Evolutionary conservation across 2,329 filamentous ascomycete genomes (phyloP), one percentile per base, ranked within the genome.

Genomic region (Helicocarpus griseus): DNA sequence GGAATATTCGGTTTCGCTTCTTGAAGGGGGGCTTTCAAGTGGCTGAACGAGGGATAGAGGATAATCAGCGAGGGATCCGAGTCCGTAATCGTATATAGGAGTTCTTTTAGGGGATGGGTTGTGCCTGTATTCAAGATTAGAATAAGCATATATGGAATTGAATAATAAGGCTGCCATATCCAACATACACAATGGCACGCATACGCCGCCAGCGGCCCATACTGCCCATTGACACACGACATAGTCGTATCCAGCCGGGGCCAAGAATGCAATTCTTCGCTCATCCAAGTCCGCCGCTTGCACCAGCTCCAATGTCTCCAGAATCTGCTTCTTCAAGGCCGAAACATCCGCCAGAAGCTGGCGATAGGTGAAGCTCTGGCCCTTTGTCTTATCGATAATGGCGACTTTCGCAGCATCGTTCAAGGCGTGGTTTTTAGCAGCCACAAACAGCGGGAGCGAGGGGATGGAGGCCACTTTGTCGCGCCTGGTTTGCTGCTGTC

Each of bases 131-230:
- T 14, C 9, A 47, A 47, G 51, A 40, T 50, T 26, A 2, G 3
- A 40, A 40, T 6, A 40, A 22, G 5, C 19, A 50, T 40, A 14
- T 26, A 40, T 31, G 35, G 35, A n/a, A n/a, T 21, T 14, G 24
- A 14, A 38, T 29, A 21, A 11, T 1, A 11, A 7, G 7, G 19
- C 22, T 36, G 35, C 9, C 49, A 19, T 39, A 19, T 41, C 47
- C 38, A 35, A 56, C 65, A 49, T 68, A 72, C 70, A 73, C 11
- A 73, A 60, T 19, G 70, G 70, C 19, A 73, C 70, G 29, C 63
- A 66, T 17, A 72, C 64, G n/a, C 68, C 70, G 14, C 70, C 70
- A 4, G 69, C 66, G 9, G 69, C 69, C 70, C 70, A 73, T 49
- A 71, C 56, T 6, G 70, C 70, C 69, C 69, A 73, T 59, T 70